A percentile compares a stretch with the other conserved stretches of the same genome.
Evolutionary conservation across 1,284 basidiomycete genomes (phyloP).

Genomic region (Quambalaria eucalypti): DNA sequence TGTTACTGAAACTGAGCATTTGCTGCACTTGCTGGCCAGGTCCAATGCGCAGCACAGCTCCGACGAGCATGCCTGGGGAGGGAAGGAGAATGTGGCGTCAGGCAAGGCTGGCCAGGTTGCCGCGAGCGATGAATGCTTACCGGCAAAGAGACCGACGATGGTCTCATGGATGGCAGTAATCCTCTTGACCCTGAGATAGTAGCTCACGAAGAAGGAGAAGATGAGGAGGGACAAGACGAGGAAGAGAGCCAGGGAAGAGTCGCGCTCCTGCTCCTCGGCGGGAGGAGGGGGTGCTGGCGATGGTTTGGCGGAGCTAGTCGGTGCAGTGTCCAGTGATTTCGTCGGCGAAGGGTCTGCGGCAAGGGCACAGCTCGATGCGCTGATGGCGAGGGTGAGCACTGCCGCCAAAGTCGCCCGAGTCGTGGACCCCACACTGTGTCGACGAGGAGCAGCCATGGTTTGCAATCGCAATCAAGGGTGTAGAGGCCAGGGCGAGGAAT

Average conservation of each 20-base stretch:
- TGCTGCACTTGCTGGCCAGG: constrained; percentile 89
- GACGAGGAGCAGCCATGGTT: too few relatives aligned
- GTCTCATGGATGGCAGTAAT: constrained; percentile 96
- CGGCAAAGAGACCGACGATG: constrained; percentile 85
- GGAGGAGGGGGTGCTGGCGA: neutral
- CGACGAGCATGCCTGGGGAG: constrained; percentile 96
- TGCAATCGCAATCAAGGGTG: too few relatives aligned
- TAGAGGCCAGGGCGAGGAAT: too few relatives aligned
- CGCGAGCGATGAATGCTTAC: too few relatives aligned
- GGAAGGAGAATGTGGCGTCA: too few relatives aligned
- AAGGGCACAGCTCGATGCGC: too few relatives aligned
- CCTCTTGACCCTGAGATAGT: constrained; percentile 92
- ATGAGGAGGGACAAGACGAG: constrained; percentile 87
- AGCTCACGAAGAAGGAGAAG: constrained; percentile 86
- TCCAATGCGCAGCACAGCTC: constrained; percentile 75
- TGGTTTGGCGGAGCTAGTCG: neutral
- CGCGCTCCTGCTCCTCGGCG: constrained; percentile 40
- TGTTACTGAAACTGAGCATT: constrained; percentile 96
- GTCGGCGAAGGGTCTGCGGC: too few relatives aligned
- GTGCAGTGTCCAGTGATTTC: too few relatives aligned
- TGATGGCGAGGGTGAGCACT: too few relatives aligned
- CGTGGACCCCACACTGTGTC: too few relatives aligned
- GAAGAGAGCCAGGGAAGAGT: constrained; percentile 43
- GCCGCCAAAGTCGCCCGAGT: too few relatives aligned
- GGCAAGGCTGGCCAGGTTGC: too few relatives aligned